Conservation (phyloP, 805 yeast genomes). For the Myxozyma vanderwaltii region DNA sequence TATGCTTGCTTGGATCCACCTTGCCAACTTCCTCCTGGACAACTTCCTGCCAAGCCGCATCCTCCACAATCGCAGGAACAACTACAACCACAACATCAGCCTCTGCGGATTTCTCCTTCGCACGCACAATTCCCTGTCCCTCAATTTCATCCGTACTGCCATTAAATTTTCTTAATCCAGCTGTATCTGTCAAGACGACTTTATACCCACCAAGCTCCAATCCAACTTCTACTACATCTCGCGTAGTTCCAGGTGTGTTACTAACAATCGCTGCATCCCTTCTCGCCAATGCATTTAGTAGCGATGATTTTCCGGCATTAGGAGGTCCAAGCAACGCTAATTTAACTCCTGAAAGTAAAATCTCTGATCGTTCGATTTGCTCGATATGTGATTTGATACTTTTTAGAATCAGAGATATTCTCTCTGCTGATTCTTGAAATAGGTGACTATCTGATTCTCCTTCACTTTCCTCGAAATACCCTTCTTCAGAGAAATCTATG, state of each 20-base stretch:
- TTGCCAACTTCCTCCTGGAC: conserved; percentile 6
- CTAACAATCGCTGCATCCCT: conserved; percentile 90
- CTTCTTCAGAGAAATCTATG: conserved; percentile 94
- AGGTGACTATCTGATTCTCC: conserved; percentile 43
- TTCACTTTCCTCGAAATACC: conserved; percentile 60
- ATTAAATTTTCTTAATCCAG: conserved; percentile 71
- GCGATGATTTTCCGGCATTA: conserved; percentile 92
- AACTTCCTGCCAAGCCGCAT: conserved; percentile 18
- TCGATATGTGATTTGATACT: conserved; percentile 50
- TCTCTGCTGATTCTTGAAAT: conserved; percentile 52
- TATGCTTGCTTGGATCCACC: conserved; percentile 14
- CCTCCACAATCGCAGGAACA: conserved; percentile 47
- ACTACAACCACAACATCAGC: conserved; percentile 75
- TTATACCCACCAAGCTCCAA: conserved; percentile 83
- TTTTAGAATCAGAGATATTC: conserved; percentile 47
- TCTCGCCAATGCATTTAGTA: conserved; percentile 72
- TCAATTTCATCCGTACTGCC: conserved; percentile 53
- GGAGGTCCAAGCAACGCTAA: conserved; percentile 85
- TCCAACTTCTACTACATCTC: conserved; percentile 83
- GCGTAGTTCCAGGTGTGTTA: conserved; percentile 87
- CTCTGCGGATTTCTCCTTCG: conserved; percentile 57
- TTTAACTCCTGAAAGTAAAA: conserved; percentile 71
- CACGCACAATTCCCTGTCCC: conserved; percentile 77
- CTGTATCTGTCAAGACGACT: conserved; percentile 85
- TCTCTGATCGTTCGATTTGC: conserved; percentile 58